Evolutionary conservation across 2,329 filamentous ascomycete genomes (phyloP).

Genomic region (Arthrinium puccinioides): DNA sequence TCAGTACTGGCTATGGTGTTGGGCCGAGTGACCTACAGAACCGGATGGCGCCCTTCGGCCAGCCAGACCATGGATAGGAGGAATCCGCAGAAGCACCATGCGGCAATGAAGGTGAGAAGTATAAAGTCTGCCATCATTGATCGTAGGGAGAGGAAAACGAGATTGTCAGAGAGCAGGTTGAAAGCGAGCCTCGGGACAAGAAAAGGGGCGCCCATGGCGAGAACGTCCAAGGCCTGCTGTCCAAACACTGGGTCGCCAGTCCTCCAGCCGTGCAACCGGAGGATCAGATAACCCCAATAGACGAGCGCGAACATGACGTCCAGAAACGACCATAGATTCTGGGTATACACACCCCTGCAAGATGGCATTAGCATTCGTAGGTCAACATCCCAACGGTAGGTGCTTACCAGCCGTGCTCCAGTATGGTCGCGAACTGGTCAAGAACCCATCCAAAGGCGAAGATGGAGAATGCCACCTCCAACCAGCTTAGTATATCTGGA

Average conservation of each 20-base stretch:
- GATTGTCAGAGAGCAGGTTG: conserved; percentile 74
- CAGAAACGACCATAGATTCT: conserved; percentile 84
- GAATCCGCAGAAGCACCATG: conserved; percentile 81
- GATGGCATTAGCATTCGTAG: background rate
- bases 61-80: conserved; percentile 75
- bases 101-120: conserved; percentile 65
- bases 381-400: conserved; percentile 3
- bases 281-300: conserved; percentile 59
- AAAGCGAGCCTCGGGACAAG: conserved; percentile 75
- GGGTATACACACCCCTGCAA: conserved; percentile 69
- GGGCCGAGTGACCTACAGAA: conserved; percentile 36
- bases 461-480: conserved; percentile 62
- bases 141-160: conserved; percentile 72
- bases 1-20: too few relatives aligned
- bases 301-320: conserved; percentile 72
- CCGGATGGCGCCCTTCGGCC: conserved; percentile 52
- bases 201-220: conserved; percentile 73
- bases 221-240: conserved; percentile 67
- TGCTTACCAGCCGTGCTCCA: conserved; percentile 61
- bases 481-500: conserved; percentile 42
- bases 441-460: conserved; percentile 75
- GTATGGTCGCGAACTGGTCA: conserved; percentile 68
- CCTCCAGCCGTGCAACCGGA: conserved; percentile 60
- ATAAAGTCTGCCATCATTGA: conserved; percentile 85
- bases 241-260: conserved; percentile 38